Percentiles rank a stretch among this genome's conserved stretches.
These are phyloP conservation scores for Backusella luteola DNA, from an alignment of 192 early-diverging fungal genomes.

Conservation along the genomic window DNA sequence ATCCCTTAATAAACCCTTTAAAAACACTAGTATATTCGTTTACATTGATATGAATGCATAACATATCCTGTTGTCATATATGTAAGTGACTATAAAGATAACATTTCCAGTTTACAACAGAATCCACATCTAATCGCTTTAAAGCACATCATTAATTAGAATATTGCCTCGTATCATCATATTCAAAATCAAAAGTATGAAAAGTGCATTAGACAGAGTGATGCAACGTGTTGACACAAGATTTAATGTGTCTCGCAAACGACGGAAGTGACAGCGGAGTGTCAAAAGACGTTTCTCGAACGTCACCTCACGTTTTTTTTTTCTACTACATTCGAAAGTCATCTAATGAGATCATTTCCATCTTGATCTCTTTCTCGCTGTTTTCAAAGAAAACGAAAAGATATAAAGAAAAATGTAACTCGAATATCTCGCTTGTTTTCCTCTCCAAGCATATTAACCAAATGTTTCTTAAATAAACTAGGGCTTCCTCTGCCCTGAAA, in stretches of 20 bases:
- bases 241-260: too few species aligned
- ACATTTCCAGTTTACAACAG: too few species aligned
- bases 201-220: not conserved
- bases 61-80: too few species aligned
- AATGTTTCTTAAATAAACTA: not conserved
- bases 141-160: too few species aligned
- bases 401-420: not conserved
- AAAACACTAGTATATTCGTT: too few species aligned
- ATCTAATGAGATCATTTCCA: not conserved
- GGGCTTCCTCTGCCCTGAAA: conserved; percentile 78
- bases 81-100: too few species aligned
- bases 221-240: too few species aligned
- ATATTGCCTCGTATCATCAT: too few species aligned
- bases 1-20: too few species aligned
- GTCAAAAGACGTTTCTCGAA: not conserved
- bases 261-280: not conserved
- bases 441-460: not conserved
- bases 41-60: too few species aligned
- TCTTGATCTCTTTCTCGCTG: not conserved
- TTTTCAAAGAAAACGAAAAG: not conserved
- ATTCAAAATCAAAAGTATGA: too few species aligned
- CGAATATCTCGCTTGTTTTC: not conserved
- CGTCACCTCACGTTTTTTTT: not conserved
- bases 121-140: too few species aligned
- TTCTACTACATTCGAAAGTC: not conserved